Conservation (phyloP, 2,329 filamentous ascomycete species). For the Xylaria sp. region DNA sequence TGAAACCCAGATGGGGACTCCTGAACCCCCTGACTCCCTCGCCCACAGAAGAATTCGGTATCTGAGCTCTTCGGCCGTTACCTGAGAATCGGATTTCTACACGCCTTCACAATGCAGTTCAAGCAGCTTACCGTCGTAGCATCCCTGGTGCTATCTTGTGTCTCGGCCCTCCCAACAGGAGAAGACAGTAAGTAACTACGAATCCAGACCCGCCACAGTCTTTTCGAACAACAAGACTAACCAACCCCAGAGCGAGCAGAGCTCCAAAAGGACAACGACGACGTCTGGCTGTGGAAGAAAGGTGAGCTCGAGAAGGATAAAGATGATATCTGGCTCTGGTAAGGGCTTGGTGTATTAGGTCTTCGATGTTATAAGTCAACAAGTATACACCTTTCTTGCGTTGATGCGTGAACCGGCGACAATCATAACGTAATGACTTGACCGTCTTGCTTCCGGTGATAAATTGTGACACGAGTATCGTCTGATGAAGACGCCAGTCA, state of each 20-base stretch:
- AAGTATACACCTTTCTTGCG: too few species aligned
- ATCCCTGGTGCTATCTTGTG: conserved; percentile 14
- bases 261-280: conserved; percentile 15
- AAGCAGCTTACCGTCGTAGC: conserved; percentile 19
- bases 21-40: neutral
- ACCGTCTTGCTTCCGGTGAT: too few species aligned
- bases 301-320: too few species aligned
- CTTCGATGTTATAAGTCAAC: too few species aligned
- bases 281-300: conserved; percentile 18
- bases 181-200: conserved; percentile 13
- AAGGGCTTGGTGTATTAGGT: too few species aligned
- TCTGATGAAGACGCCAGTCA: too few species aligned
- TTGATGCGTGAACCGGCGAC: too few species aligned
- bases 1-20: neutral
- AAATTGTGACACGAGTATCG: too few species aligned
- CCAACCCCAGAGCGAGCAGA: conserved; percentile 10
- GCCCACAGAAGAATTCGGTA: neutral
- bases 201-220: neutral
- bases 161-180: conserved; percentile 16
- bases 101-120: conserved; percentile 18
- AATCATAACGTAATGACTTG: too few species aligned
- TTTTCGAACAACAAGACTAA: neutral
- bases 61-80: neutral
- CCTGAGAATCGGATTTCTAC: neutral
- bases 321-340: too few species aligned